Conservation (phyloP, 1,139 yeast species). For the Magnusiomyces clavatus region DNA sequence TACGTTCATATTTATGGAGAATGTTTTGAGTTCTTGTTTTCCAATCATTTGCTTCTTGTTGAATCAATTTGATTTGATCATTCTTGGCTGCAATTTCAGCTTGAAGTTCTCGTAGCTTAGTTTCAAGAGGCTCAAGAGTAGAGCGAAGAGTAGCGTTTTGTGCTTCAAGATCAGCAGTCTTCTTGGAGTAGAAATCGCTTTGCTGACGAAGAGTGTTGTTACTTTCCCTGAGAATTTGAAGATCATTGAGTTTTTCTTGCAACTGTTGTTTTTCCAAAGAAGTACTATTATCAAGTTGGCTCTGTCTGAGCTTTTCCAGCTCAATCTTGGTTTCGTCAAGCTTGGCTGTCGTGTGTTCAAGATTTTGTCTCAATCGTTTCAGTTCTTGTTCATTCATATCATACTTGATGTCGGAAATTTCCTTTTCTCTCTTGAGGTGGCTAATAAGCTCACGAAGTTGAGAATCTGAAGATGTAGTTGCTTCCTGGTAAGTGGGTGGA, state of each 20-base stretch:
- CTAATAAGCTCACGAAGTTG: constrained; percentile 51
- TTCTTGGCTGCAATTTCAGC: constrained; percentile 38
- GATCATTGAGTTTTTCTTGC: constrained; percentile 54
- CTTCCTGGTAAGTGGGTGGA: constrained; percentile 13
- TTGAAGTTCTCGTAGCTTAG: constrained; percentile 31
- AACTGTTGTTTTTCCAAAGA: constrained; percentile 47
- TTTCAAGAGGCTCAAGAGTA: constrained; percentile 32
- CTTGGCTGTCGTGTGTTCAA: constrained; percentile 26
- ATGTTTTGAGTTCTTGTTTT: constrained; percentile 44
- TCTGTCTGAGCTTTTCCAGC: constrained; percentile 32
- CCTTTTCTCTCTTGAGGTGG: constrained; percentile 70
- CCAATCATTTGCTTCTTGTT: constrained; percentile 46
- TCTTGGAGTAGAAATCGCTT: constrained; percentile 28
- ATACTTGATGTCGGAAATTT: constrained; percentile 55
- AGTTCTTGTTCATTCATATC: constrained; percentile 45
- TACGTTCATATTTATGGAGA: constrained; percentile 40
- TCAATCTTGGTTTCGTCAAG: constrained; percentile 31
- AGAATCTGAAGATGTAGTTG: constrained; percentile 23
- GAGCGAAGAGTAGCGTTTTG: constrained; percentile 31
- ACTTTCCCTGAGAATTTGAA: constrained; percentile 67
- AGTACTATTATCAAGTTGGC: constrained; percentile 36
- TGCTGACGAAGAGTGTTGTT: constrained; percentile 61
- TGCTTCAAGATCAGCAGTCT: constrained; percentile 31
- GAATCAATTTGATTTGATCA: constrained; percentile 33
- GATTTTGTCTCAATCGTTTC: constrained; percentile 36